Conservation (phyloP, 345 rosid genomes). For the Rhizophora mangle region DNA sequence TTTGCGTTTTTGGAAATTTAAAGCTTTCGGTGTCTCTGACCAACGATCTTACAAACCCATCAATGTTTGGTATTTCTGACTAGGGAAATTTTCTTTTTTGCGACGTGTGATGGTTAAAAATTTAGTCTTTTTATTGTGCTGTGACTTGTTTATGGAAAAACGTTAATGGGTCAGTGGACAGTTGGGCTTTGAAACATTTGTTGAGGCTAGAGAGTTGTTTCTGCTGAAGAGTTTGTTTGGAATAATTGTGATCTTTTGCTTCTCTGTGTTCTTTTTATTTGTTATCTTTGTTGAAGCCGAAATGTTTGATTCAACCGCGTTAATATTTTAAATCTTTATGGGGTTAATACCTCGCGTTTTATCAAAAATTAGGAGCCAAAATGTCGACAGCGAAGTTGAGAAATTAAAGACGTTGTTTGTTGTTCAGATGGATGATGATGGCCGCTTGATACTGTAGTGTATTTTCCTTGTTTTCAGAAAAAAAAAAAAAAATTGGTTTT, state of each 20-base stretch:
- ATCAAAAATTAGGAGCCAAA: neutral
- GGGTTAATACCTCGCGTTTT: neutral
- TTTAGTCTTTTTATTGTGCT: too few relatives aligned
- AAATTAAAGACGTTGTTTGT: neutral
- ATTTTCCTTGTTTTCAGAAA: neutral
- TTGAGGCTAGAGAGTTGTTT: neutral
- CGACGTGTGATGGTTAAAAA: neutral
- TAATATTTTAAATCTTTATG: neutral
- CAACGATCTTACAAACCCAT: neutral
- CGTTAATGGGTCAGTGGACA: neutral
- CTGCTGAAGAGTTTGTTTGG: constrained; percentile 11
- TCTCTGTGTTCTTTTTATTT: neutral
- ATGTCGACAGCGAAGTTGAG: neutral
- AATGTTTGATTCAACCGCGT: neutral
- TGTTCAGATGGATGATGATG: neutral
- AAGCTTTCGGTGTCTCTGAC: neutral
- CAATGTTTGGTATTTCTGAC: constrained; percentile 1
- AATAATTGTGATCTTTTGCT: constrained; percentile 19
- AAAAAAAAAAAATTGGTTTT: neutral
- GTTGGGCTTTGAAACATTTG: neutral
- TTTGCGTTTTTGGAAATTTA: neutral
- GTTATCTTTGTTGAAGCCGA: neutral
- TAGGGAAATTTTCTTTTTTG: neutral
- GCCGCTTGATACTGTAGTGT: neutral
- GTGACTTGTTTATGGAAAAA: too few relatives aligned